phyloP scores from a whole-genome alignment of 129 eudicot genomes.

The Rutidosis leptorrhynchoides region DNA sequence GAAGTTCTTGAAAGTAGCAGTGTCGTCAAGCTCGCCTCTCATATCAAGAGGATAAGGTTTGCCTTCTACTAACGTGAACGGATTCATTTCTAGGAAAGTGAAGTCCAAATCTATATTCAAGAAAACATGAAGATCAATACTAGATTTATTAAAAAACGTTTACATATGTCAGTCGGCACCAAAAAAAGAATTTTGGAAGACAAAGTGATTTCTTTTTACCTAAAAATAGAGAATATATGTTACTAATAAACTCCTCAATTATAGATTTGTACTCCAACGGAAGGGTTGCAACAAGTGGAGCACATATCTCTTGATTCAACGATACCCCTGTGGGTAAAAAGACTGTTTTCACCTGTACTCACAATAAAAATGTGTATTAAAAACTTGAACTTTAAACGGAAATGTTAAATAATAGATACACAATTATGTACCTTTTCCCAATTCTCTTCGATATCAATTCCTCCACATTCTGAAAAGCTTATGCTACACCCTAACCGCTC shows the following conservation, averaged over 20 bases:
- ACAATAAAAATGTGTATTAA: neutral
- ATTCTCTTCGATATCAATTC: slow-evolving; percentile 89
- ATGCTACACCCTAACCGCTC: slow-evolving; percentile 75
- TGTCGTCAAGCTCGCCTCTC: slow-evolving; percentile 98
- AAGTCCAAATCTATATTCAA: slow-evolving; percentile 65
- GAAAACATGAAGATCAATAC: slow-evolving; percentile 12
- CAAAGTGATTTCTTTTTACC: slow-evolving; percentile 38
- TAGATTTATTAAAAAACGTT: neutral
- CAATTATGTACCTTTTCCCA: slow-evolving; percentile 81
- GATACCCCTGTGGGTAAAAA: slow-evolving; percentile 74
- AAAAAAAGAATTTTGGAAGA: neutral
- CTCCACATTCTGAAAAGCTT: slow-evolving; percentile 91
- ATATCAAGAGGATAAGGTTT: slow-evolving; percentile 83
- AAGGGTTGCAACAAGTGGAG: slow-evolving; percentile 94
- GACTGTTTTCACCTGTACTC: slow-evolving; percentile 73
- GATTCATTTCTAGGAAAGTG: slow-evolving; percentile 90
- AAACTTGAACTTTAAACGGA: neutral
- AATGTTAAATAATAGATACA: slow-evolving; percentile 5
- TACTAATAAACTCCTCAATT: slow-evolving; percentile 74
- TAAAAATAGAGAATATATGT: slow-evolving; percentile 51
- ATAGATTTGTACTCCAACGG: slow-evolving; percentile 85
- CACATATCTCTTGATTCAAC: slow-evolving; percentile 74
- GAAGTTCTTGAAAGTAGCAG: slow-evolving; percentile 86
- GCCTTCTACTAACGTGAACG: slow-evolving; percentile 72
- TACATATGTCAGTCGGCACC: neutral